phyloP scores from a whole-genome alignment of 495 filamentous ascomycete genomes.

The Aspergillus leporis region DNA sequence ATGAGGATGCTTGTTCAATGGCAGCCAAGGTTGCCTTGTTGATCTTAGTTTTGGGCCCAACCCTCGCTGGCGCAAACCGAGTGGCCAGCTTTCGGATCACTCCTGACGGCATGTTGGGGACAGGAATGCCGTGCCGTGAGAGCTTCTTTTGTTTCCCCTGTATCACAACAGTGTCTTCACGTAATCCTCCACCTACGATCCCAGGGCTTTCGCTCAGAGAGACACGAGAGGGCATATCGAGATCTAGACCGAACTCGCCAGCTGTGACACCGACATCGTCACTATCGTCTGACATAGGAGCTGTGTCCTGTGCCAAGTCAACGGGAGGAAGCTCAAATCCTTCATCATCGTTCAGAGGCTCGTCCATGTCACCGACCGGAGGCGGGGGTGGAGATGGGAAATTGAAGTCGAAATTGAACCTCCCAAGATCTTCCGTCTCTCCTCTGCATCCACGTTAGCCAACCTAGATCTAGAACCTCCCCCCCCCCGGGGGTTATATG shows the following conservation, averaged over 20 bases:
- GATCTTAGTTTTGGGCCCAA: slow-evolving; percentile 63
- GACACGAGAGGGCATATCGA: slow-evolving; percentile 27
- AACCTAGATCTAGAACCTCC: slow-evolving; percentile 16
- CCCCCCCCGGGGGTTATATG: slow-evolving; percentile 7
- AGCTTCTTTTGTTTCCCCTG: slow-evolving; percentile 53
- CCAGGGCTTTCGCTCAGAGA: slow-evolving; percentile 41
- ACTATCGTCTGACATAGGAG: slow-evolving; percentile 24
- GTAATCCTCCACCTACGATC: slow-evolving; percentile 43
- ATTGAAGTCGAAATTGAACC: slow-evolving; percentile 45
- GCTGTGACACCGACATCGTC: slow-evolving; percentile 21
- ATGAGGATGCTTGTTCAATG: slow-evolving; percentile 77
- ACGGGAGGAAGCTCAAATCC: slow-evolving; percentile 39
- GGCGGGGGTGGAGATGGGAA: slow-evolving; percentile 41
- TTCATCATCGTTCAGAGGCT: slow-evolving; percentile 37
- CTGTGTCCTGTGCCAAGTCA: slow-evolving; percentile 32
- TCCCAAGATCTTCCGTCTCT: slow-evolving; percentile 49
- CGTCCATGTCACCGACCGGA: slow-evolving; percentile 32
- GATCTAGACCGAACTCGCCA: slow-evolving; percentile 34
- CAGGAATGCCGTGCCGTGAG: slow-evolving; percentile 72
- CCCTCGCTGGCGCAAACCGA: slow-evolving; percentile 62
- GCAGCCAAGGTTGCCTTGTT: slow-evolving; percentile 69
- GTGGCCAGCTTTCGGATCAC: slow-evolving; percentile 76
- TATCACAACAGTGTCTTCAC: slow-evolving; percentile 27
- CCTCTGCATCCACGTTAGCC: slow-evolving; percentile 40
- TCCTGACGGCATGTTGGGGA: slow-evolving; percentile 68